Conservation (phyloP, 768 basidiomycete genomes). For the Kwoniella sp. region DNA sequence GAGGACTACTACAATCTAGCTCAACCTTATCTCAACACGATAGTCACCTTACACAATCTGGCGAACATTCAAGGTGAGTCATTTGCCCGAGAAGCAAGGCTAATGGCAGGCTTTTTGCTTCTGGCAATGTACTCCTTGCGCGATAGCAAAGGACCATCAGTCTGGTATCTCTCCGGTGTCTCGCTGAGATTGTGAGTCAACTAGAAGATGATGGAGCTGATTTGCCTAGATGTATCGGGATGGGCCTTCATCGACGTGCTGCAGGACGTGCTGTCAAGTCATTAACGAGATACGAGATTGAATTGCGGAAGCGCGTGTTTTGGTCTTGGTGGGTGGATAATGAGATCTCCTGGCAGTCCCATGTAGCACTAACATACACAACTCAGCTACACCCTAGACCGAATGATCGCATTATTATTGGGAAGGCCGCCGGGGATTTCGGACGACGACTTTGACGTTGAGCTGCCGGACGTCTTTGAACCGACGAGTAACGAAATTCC, state of each 20-base stretch:
- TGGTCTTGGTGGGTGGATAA: constrained; percentile 36
- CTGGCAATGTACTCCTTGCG: constrained; percentile 28
- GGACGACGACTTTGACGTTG: constrained; percentile 49
- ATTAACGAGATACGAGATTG: constrained; percentile 16
- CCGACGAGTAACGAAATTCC: neutral
- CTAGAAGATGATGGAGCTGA: neutral
- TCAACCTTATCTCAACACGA: constrained; percentile 19
- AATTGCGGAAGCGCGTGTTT: constrained; percentile 45
- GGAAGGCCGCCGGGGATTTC: constrained; percentile 41
- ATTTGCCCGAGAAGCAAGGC: neutral
- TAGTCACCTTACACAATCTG: constrained; percentile 29
- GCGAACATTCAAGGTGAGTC: constrained; percentile 33
- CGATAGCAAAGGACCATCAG: constrained; percentile 28
- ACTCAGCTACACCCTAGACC: constrained; percentile 23
- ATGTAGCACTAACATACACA: neutral
- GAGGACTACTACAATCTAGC: constrained; percentile 28
- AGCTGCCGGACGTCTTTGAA: constrained; percentile 19
- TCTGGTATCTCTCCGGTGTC: constrained; percentile 31
- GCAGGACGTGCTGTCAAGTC: constrained; percentile 1
- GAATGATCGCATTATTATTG: constrained; percentile 37
- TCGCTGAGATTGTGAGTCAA: constrained; percentile 22
- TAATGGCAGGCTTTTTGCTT: constrained; percentile 22
- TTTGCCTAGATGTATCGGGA: constrained; percentile 18
- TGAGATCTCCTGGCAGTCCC: neutral
- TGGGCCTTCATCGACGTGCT: constrained; percentile 24